Evolutionary conservation across 768 basidiomycete species (phyloP).

Genomic region (Clitopilus passeckerianus): DNA sequence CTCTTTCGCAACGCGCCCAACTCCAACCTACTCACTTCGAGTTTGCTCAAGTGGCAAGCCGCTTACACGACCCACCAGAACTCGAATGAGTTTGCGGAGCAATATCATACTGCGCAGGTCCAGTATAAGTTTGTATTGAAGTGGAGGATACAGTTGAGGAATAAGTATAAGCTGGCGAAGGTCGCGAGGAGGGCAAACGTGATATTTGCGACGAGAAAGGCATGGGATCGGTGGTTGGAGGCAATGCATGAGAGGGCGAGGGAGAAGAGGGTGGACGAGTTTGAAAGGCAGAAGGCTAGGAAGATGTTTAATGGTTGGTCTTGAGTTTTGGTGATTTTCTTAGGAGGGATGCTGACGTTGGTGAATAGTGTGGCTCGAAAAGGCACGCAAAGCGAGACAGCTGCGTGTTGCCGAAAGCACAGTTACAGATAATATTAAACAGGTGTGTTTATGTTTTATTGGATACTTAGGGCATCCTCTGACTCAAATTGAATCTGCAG

Average conservation of each 20-base stretch:
- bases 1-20: constrained; percentile 39
- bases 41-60: constrained; percentile 43
- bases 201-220: constrained; percentile 42
- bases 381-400: constrained; percentile 30
- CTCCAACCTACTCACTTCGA: constrained; percentile 28
- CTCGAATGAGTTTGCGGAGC: constrained; percentile 40
- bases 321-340: neutral
- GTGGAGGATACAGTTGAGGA: constrained; percentile 56
- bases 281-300: constrained; percentile 31
- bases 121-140: constrained; percentile 34
- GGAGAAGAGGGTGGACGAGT: constrained; percentile 36
- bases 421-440: constrained; percentile 31
- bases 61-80: constrained; percentile 39
- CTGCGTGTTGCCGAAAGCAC: constrained; percentile 37
- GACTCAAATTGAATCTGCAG: constrained; percentile 26
- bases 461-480: neutral
- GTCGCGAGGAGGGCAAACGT: constrained; percentile 51
- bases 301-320: constrained; percentile 13
- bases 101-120: constrained; percentile 39
- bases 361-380: constrained; percentile 38
- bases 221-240: constrained; percentile 44
- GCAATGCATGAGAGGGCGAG: constrained; percentile 38
- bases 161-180: constrained; percentile 41
- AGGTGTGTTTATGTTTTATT: constrained; percentile 23
- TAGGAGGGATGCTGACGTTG: neutral